Evolutionary conservation across 2,329 filamentous ascomycete genomes (phyloP).

Genomic region (Botrytis fragariae): DNA sequence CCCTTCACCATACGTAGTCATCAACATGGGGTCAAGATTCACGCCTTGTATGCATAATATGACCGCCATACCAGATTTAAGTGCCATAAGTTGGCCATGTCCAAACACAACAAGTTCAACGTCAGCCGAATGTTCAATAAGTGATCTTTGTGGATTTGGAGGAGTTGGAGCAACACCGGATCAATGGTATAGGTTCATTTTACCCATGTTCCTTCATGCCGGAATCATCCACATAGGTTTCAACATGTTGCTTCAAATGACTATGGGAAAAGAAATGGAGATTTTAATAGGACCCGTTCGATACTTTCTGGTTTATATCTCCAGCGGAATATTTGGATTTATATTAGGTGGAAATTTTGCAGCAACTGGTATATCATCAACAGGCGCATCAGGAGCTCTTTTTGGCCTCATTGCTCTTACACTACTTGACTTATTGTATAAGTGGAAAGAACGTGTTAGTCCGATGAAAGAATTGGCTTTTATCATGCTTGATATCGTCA

Average conservation of each 20-base stretch:
- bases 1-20: constrained; percentile 82
- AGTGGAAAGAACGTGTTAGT: constrained; percentile 74
- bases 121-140: constrained; percentile 66
- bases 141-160: constrained; percentile 77
- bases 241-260: constrained; percentile 89
- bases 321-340: constrained; percentile 91
- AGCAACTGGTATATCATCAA: constrained; percentile 74
- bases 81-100: constrained; percentile 66
- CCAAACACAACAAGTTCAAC: constrained; percentile 69
- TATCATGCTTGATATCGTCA: constrained; percentile 78
- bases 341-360: constrained; percentile 94
- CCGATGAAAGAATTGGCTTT: constrained; percentile 85
- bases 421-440: constrained; percentile 87
- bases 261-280: constrained; percentile 90
- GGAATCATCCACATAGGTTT: constrained; percentile 94
- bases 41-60: constrained; percentile 93
- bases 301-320: constrained; percentile 86
- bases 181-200: constrained; percentile 96
- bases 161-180: constrained; percentile 60
- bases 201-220: constrained; percentile 92
- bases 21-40: constrained; percentile 95
- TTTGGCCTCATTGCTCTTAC: constrained; percentile 90
- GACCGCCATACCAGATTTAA: constrained; percentile 57
- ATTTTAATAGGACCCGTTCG: constrained; percentile 82
- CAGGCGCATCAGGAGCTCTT: constrained; percentile 83